Base-by-base conservation (phyloP, 179 eudicot species). In the Spergularia azorica region DNA sequence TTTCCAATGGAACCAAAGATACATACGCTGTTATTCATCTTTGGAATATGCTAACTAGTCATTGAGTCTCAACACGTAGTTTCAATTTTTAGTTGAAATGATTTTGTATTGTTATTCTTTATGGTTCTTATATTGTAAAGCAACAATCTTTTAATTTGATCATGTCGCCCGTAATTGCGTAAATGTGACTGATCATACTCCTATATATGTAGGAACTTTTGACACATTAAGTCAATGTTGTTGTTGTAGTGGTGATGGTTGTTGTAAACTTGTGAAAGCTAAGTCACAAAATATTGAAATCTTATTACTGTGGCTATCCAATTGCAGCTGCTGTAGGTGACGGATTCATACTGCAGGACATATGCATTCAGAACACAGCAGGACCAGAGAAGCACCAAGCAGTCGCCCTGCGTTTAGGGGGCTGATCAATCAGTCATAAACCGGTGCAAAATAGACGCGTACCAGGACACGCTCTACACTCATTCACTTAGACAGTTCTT, bases 301-400 rank as follows among this genome's bases (percentile, higher is more conserved):
- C 32, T 26, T 4, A 7, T 39, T 41, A 50, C 56, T 26, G 16
- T 39, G 6, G 9, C 50, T n/a, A 36, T 41, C 26, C 18, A 32
- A 18, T 63, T 79, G 15, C 72, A 81, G 84, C 84, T 14, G 84
- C 78, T 0, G 78, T 69, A 15, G 84, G 84, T 13, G 84, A 77
- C n/a, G 78, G 81, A 36, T 81, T 81, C 59, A 81, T 81, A 62
- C 72, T 69, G 0, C 78, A 77, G 73, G 84, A 81, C 79, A 81
- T 77, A 43, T 41, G 71, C 75, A 68, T 81, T 16, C 84, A 63
- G 17, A 81, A 81, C 76, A 81, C 84, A 1, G 81, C 84, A 0
- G 84, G 84, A 32, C 76, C 81, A 13, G 81, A 77, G 41, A 77
- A 77, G 12, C 84, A 81, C 80, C 84, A 81, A 56, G 84, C 84